phyloP scores from a whole-genome alignment of 1,139 yeast genomes.

The Hyphopichia burtonii region DNA sequence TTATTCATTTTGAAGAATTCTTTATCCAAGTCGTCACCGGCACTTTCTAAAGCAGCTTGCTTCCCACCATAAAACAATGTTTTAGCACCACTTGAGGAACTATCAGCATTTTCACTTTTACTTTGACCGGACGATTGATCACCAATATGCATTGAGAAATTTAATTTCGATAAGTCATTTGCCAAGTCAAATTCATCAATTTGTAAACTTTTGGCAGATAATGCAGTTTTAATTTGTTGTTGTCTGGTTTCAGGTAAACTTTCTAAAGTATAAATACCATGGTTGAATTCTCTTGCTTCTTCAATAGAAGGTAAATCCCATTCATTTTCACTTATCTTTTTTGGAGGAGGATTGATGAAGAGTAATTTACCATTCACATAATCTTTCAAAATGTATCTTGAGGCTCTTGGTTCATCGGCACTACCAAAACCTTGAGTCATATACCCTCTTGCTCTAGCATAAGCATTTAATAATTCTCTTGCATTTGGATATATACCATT shows the following conservation, averaged over 20 bases:
- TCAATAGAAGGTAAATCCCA: constrained; percentile 43
- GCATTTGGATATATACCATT: constrained; percentile 81
- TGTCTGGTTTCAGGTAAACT: constrained; percentile 70
- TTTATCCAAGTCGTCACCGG: constrained; percentile 76
- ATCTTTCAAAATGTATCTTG: constrained; percentile 89
- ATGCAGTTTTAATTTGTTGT: constrained; percentile 66
- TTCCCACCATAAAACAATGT: constrained; percentile 70
- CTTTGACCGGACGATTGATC: constrained; percentile 23
- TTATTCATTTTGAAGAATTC: constrained; percentile 75
- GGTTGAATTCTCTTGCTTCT: constrained; percentile 63
- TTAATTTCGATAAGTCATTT: constrained; percentile 65
- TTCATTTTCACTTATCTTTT: constrained; percentile 34
- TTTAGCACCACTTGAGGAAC: constrained; percentile 30
- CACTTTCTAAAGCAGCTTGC: constrained; percentile 74
- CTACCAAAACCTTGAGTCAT: constrained; percentile 97
- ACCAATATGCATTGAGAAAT: constrained; percentile 74
- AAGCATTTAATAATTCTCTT: constrained; percentile 83
- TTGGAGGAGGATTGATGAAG: constrained; percentile 88
- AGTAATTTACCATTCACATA: constrained; percentile 89
- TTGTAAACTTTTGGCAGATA: constrained; percentile 52
- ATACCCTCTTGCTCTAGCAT: constrained; percentile 95
- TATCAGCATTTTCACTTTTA: constrained; percentile 30
- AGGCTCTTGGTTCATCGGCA: constrained; percentile 95
- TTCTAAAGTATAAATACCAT: constrained; percentile 63
- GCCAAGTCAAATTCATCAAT: constrained; percentile 60